A percentile compares a stretch with the other conserved stretches of the same genome.
Conservation (phyloP, 345 rosid genomes). For the Populus ilicifolia region DNA sequence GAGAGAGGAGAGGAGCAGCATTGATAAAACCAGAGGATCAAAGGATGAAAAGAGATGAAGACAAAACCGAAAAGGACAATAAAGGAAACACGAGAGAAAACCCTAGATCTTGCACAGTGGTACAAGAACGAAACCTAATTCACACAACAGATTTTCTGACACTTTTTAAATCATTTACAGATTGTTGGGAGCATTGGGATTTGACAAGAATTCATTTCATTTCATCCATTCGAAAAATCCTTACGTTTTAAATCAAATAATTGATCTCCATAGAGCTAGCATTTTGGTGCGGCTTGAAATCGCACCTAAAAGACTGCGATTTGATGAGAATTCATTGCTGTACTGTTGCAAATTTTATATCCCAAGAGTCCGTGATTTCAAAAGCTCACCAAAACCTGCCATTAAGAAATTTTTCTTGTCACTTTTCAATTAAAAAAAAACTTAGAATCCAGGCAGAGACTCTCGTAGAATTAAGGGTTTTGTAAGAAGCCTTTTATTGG, state of each 20-base stretch:
- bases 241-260: too few relatives aligned
- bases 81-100: constrained; percentile 5
- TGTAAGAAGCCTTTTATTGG: constrained; percentile 17
- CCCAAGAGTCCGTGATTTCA: too few relatives aligned
- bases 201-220: too few relatives aligned
- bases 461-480: not conserved
- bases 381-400: too few relatives aligned
- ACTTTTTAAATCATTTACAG: too few relatives aligned
- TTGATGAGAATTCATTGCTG: too few relatives aligned
- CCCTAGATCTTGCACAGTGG: constrained; percentile 53
- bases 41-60: not conserved
- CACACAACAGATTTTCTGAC: not conserved
- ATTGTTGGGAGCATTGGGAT: too few relatives aligned
- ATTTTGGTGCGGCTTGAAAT: too few relatives aligned
- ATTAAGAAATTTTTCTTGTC: not conserved
- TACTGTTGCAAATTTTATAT: too few relatives aligned
- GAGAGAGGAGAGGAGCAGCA: not conserved
- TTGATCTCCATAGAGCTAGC: too few relatives aligned
- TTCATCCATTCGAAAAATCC: too few relatives aligned
- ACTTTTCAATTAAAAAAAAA: not conserved
- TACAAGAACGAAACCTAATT: constrained; percentile 23
- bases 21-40: constrained; percentile 32
- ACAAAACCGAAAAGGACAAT: not conserved
- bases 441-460: not conserved
- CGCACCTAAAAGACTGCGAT: too few relatives aligned